A percentile compares a stretch with the other conserved stretches of the same genome.
Conservation (phyloP, 1,139 yeast species). For the Casaregolazyma lundiana region DNA sequence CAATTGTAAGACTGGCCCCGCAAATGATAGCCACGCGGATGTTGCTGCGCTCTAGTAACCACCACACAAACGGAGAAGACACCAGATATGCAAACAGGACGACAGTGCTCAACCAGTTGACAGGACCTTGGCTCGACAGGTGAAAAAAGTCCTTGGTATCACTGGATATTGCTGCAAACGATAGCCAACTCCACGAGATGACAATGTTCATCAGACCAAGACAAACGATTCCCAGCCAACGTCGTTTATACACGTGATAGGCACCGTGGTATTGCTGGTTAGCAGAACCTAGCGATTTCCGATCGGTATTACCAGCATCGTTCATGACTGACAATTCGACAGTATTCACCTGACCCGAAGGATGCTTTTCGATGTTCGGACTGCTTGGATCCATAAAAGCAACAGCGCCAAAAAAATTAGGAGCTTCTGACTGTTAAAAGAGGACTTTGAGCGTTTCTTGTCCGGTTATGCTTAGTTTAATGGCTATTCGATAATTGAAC, state of each 20-base stretch:
- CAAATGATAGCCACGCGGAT: constrained; percentile 26
- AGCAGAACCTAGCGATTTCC: background rate
- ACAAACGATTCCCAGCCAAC: constrained; percentile 34
- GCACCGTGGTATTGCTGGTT: background rate
- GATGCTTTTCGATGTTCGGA: too few species aligned
- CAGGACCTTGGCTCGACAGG: constrained; percentile 28
- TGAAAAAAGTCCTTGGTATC: constrained; percentile 25
- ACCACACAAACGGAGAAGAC: constrained; percentile 30
- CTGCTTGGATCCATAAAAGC: too few species aligned
- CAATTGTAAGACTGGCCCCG: constrained; percentile 26
- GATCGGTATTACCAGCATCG: background rate
- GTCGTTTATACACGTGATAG: constrained; percentile 30
- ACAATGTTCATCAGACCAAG: constrained; percentile 32
- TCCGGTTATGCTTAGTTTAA: too few species aligned
- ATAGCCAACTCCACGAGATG: constrained; percentile 36
- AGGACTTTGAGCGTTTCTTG: too few species aligned
- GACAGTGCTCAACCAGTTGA: constrained; percentile 36
- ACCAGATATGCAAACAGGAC: constrained; percentile 32
- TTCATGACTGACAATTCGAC: too few species aligned
- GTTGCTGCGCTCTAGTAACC: constrained; percentile 21
- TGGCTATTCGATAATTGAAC: too few species aligned
- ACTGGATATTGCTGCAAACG: constrained; percentile 33
- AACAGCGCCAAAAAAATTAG: too few species aligned
- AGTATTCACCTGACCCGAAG: too few species aligned
- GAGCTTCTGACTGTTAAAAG: too few species aligned